Base-by-base conservation (phyloP, 163 green algal genomes). In the Chlamydomonas reinhardtii region DNA sequence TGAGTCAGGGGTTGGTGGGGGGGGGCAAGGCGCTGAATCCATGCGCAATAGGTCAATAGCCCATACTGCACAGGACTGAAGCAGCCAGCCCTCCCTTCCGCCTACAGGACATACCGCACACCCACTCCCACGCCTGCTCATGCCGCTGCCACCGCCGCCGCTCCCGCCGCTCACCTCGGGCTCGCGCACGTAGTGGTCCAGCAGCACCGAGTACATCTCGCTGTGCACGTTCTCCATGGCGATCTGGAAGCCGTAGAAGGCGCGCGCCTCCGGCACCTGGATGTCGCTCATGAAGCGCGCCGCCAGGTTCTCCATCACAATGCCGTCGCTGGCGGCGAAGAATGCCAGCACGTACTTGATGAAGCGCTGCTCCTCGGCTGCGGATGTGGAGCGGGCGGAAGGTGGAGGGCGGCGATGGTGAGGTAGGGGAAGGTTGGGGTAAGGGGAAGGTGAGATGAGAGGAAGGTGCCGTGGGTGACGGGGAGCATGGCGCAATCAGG, bases 231-330 rank as follows among this genome's bases (percentile, higher is more conserved):
- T 98, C 92, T 99, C 97, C 64, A 98, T 99, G 34, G 96, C 95
- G 31, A 97, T 96, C 87, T 99, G 97, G 88, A 99, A 99, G 62
- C 94, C 97, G 75, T 99, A 99, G 65, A 99, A 99, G n/a, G 97
- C 96, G 17, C 97, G 94, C 17, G 96, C 97, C 94, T 99, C 82
- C 2, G 82, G 82, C 72, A 87, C 72, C 73, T 97, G 92, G 61
- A 96, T 84, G 74, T 97, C 95, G 69, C 87, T 92, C 94, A 98
- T 96, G 90, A 98, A 98, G 54, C 95, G 88, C 4, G 91, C 85
- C 9, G 89, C 93, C 37, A 98, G 91, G 89, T 98, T 98, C 91
- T 98, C 96, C 39, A 96, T 90, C 32, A 98, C 96, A 86, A 98
- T 98, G 68, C 94, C 94, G 87, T 98, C 96, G 19, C 91, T 95